Evolutionary conservation across 1,139 yeast genomes (phyloP).

Genomic region (Magnusiomyces suaveolens): DNA sequence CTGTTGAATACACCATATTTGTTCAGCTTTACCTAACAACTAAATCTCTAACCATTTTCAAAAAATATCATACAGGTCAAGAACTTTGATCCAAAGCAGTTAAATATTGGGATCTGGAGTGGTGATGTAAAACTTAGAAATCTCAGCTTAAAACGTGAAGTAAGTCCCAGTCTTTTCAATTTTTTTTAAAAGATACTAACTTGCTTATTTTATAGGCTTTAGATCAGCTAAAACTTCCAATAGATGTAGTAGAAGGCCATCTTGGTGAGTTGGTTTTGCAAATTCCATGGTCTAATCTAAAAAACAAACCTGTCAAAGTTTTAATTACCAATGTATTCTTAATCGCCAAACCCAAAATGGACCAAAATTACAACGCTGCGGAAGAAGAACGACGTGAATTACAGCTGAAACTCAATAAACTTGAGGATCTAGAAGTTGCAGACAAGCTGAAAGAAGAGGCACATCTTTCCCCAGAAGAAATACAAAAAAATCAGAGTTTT

Average conservation of each 20-base stretch:
- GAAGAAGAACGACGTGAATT: conserved; percentile 61
- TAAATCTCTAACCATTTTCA: no score
- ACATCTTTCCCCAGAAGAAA: conserved; percentile 35
- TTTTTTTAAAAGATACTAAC: neutral
- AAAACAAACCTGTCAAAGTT: conserved; percentile 85
- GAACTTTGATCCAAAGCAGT: conserved; percentile 87
- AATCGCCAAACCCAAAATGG: conserved; percentile 62
- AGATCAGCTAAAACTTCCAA: conserved; percentile 74
- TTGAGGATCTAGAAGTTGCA: conserved; percentile 56
- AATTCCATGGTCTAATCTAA: conserved; percentile 94
- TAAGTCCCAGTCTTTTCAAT: conserved; percentile 17
- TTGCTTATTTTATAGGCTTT: conserved; percentile 43
- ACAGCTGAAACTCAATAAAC: conserved; percentile 53
- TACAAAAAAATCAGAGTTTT: conserved; percentile 61
- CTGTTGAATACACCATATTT: no score
- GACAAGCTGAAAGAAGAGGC: conserved; percentile 15
- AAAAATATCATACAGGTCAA: no score
- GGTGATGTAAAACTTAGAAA: conserved; percentile 88
- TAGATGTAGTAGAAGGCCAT: conserved; percentile 86
- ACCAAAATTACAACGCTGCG: conserved; percentile 46
- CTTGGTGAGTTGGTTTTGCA: conserved; percentile 81
- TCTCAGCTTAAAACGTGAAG: conserved; percentile 63
- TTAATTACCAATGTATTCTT: conserved; percentile 81
- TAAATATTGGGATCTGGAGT: conserved; percentile 94
- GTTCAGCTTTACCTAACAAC: conserved; percentile 33